A percentile compares a stretch with the other conserved stretches of the same genome.
These are phyloP conservation scores for Luvunga scandens DNA, from an alignment of 345 rosid genomes.

Conservation along the genomic window DNA sequence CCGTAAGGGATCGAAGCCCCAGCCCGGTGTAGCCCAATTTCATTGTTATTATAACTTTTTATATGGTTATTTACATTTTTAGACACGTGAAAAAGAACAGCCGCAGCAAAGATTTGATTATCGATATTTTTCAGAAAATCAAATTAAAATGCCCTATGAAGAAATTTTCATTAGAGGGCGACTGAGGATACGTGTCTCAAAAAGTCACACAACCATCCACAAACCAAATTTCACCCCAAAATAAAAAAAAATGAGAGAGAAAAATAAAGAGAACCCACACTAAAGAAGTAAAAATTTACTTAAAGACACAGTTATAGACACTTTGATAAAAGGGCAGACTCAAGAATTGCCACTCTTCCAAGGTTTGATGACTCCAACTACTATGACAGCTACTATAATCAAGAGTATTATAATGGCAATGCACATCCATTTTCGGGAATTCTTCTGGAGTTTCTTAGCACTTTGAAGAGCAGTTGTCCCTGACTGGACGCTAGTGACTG, in stretches of 20 bases:
- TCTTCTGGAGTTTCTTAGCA: slow-evolving; percentile 41
- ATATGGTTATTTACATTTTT: neutral
- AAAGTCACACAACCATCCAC: neutral
- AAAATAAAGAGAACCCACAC: neutral
- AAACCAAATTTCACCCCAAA: slow-evolving; percentile 9
- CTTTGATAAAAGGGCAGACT: slow-evolving; percentile 1
- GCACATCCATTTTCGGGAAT: slow-evolving; percentile 43
- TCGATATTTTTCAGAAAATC: neutral
- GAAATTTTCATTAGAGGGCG: neutral
- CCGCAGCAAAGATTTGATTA: neutral
- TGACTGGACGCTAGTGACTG: slow-evolving; percentile 41
- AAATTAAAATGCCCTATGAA: neutral
- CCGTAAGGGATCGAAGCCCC: too few relatives aligned
- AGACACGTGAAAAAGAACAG: neutral
- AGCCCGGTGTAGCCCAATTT: neutral
- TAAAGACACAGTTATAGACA: neutral
- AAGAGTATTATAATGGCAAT: slow-evolving; percentile 47
- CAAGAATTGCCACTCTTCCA: slow-evolving; percentile 40
- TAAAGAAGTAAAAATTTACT: neutral
- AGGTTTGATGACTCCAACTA: slow-evolving; percentile 38
- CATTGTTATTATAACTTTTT: neutral
- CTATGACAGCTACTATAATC: slow-evolving; percentile 39
- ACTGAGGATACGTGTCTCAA: neutral
- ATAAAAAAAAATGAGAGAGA: neutral
- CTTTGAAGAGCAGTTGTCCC: slow-evolving; percentile 42